phyloP scores from a whole-genome alignment of 345 rosid species.

The Eucalyptus polyanthemos region DNA sequence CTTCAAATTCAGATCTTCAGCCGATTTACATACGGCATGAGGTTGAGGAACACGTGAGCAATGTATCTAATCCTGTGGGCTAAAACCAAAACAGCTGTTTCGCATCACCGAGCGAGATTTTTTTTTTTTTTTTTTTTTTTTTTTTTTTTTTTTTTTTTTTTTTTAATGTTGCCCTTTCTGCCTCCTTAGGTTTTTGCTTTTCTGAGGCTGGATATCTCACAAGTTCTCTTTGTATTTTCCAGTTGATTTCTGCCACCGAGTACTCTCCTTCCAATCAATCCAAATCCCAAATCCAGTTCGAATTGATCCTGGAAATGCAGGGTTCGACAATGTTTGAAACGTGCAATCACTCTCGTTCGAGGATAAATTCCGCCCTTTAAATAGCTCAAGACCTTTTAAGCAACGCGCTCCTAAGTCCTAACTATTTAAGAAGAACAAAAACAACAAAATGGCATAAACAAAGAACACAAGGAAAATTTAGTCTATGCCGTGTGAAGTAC shows the following conservation, averaged over 20 bases:
- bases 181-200: background rate
- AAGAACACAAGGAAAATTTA: background rate
- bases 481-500: background rate
- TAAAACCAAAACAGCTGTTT: background rate
- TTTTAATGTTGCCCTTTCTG: background rate
- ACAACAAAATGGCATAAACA: fast-evolving
- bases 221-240: background rate
- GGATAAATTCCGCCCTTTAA: background rate
- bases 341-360: background rate
- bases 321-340: background rate
- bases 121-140: background rate
- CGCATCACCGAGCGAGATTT: background rate
- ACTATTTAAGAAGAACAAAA: background rate
- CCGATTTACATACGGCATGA: background rate
- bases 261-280: background rate
- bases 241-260: background rate
- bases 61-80: background rate
- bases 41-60: background rate
- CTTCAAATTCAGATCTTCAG: background rate
- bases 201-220: background rate
- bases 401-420: too few relatives aligned
- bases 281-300: background rate
- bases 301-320: background rate
- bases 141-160: background rate
- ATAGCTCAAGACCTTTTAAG: background rate